These are phyloP conservation scores for Tylopilus sp. DNA, from an alignment of 768 basidiomycete genomes.

Conservation along the genomic window DNA sequence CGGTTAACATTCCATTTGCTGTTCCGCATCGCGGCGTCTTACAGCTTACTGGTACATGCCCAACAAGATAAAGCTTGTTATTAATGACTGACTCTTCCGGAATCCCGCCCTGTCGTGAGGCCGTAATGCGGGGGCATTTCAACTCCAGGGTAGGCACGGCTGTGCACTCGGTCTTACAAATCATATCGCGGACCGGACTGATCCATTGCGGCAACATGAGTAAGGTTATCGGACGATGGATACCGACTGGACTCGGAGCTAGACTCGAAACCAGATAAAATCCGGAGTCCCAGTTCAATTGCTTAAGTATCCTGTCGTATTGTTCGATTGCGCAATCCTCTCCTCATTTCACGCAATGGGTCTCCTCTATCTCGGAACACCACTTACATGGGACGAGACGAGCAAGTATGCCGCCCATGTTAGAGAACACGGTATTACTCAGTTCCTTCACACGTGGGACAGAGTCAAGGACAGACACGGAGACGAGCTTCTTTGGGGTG, in stretches of 20 bases:
- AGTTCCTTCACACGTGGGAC: constrained; percentile 93
- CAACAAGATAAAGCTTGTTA: not conserved
- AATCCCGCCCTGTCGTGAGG: not conserved
- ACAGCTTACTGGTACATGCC: too few relatives aligned
- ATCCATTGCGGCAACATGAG: constrained; percentile 9
- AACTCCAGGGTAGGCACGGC: not conserved
- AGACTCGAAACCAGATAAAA: constrained; percentile 2
- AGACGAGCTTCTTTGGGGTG: constrained; percentile 95
- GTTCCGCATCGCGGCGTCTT: too few relatives aligned
- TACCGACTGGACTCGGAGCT: not conserved
- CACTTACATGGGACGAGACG: constrained; percentile 87
- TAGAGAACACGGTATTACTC: constrained; percentile 86
- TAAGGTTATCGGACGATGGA: constrained; percentile 10
- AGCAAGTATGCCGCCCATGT: constrained; percentile 88
- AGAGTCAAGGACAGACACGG: constrained; percentile 86
- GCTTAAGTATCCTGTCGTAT: not conserved
- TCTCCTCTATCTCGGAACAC: constrained; percentile 87
- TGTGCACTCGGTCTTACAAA: constrained; percentile 17
- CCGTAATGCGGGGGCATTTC: not conserved
- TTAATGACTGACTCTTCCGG: too few relatives aligned
- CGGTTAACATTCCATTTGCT: constrained; percentile 35
- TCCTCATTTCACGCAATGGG: constrained; percentile 59
- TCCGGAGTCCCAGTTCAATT: not conserved
- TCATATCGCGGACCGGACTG: not conserved
- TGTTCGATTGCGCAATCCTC: constrained; percentile 13